Evolutionary conservation across 169 alveolate species (phyloP).

Genomic region (Perkinsus marinus): DNA sequence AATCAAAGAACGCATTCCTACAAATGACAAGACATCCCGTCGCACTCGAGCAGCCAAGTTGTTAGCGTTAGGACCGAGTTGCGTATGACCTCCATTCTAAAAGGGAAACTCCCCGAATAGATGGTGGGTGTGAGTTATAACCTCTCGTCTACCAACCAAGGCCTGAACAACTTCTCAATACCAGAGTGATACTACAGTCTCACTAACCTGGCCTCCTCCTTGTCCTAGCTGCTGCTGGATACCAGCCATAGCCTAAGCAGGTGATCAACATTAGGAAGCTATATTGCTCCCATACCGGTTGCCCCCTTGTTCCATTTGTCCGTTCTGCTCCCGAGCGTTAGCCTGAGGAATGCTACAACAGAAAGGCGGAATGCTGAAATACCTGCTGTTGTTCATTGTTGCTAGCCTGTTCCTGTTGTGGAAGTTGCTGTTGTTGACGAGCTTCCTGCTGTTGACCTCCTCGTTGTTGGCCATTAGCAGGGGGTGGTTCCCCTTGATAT

Average conservation of each 20-base stretch:
- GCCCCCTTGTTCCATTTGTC: neutral
- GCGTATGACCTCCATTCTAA: too few species aligned
- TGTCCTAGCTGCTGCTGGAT: neutral
- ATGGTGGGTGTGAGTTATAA: neutral
- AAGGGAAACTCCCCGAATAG: neutral
- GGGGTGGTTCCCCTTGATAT: neutral
- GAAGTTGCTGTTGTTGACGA: neutral
- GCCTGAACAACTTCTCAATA: too few species aligned
- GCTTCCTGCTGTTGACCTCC: neutral
- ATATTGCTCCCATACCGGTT: neutral
- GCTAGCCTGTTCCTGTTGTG: neutral
- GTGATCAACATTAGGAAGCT: neutral
- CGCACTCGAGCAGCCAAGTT: neutral
- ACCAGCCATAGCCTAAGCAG: neutral
- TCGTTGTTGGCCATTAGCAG: neutral
- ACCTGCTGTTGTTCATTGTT: neutral
- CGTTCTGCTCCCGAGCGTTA: neutral
- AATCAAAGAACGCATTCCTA: neutral
- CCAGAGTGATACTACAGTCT: too few species aligned
- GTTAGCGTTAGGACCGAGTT: neutral
- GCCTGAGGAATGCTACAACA: neutral
- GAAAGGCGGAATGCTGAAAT: neutral
- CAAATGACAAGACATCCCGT: neutral
- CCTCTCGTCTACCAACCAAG: too few species aligned
- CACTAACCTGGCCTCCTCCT: too few species aligned